Evolutionary conservation across 1,284 basidiomycete genomes (phyloP), one percentile per base, ranked within the genome.

Genomic region (Dichomitus squalens): DNA sequence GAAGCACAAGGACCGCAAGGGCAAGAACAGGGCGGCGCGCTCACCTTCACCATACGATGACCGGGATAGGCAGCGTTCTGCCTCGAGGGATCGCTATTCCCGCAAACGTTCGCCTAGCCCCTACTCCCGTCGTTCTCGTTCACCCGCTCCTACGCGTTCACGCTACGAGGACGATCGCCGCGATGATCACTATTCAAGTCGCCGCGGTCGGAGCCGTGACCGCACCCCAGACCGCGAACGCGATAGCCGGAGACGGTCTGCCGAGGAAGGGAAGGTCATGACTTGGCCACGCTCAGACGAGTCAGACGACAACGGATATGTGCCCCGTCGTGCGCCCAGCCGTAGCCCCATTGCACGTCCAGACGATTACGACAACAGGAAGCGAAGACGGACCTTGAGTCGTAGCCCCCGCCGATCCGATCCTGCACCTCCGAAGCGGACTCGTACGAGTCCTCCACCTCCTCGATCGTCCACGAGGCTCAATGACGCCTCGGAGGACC

Each of bases 351-450:
- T 60, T 23, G 59, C 64, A 12, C 67, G 57, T 3, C 66, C 61
- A 29, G 64, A 66, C 25, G 58, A 62, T 46, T 52, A 56, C 33
- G 64, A 64, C 51, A 70, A 73, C 48, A 62, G 68, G 52, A 83
- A 84, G 64, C 80, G 85, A 25, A 72, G 73, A 36, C 78, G 81
- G 33, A 85, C 79, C 64, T 71, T 67, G 20, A 83, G 77, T 58
- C 77, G 75, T 5, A 68, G 65, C 39, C 70, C 70, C 12, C 54
- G 57, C 21, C 64, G 64, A 16, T 53, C 63, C 33, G 69, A 69
- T 23, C 38, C 58, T 29, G 43, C 35, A 23, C 61, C 70, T 33
- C 53, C 62, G 14, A 82, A 81, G 63, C 81, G 79, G 25, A 66
- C 72, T 0, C 77, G 81, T 41, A 68, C 73, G 50, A 76, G 68